These are phyloP conservation scores for Penicillium rolfsii DNA, from an alignment of 2,329 filamentous ascomycete species.

Conservation along the genomic window DNA sequence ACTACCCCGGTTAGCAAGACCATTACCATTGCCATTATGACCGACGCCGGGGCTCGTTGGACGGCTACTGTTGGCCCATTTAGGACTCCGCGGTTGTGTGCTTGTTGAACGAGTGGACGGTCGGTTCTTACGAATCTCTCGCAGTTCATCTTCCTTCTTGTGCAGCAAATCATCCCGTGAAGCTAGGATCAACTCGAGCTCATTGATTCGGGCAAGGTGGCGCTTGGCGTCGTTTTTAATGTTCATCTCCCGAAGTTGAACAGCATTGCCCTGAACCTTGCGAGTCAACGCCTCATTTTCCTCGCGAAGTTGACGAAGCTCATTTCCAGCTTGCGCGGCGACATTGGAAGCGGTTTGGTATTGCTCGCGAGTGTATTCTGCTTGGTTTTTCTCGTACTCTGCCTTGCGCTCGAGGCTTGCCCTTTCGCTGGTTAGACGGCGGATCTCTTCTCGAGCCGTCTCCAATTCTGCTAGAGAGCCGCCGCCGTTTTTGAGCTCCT, in stretches of 20 bases:
- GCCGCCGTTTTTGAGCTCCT: constrained; percentile 44
- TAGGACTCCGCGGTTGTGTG: constrained; percentile 48
- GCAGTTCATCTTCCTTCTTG: constrained; percentile 51
- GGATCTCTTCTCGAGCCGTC: constrained; percentile 44
- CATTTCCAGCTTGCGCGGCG: constrained; percentile 47
- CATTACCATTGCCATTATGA: constrained; percentile 36
- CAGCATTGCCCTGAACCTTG: constrained; percentile 42
- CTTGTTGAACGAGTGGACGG: constrained; percentile 49
- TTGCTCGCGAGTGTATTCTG: constrained; percentile 51
- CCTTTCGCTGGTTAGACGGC: constrained; percentile 42
- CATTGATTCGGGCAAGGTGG: constrained; percentile 43
- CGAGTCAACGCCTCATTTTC: constrained; percentile 43
- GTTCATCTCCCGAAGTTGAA: constrained; percentile 45
- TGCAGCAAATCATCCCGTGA: constrained; percentile 45
- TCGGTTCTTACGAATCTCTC: constrained; percentile 49
- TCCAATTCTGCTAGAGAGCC: constrained; percentile 49
- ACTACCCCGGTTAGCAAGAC: constrained; percentile 40
- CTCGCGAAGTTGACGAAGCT: constrained; percentile 42
- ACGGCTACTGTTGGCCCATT: constrained; percentile 42
- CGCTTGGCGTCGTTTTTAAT: constrained; percentile 37
- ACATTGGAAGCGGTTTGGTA: constrained; percentile 52
- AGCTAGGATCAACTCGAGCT: constrained; percentile 43
- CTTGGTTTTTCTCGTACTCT: constrained; percentile 48
- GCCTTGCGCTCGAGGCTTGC: constrained; percentile 42
- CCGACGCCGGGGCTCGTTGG: constrained; percentile 46